Percentiles rank a stretch among this genome's conserved stretches.
Conservation (phyloP, 2,329 filamentous ascomycete species). For the Thelonectria rubi region DNA sequence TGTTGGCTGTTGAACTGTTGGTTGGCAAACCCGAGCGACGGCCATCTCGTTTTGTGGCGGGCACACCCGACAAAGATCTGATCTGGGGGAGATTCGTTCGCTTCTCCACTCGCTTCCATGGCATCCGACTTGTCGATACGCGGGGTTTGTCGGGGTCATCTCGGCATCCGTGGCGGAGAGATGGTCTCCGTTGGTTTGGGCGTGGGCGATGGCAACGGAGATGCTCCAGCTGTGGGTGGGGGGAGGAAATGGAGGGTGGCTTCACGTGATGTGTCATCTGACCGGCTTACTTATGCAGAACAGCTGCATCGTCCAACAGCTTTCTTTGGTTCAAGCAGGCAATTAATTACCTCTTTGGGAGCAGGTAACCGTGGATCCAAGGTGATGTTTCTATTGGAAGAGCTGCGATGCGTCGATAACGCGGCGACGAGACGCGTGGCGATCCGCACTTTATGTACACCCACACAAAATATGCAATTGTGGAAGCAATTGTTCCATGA, state of each 20-base stretch:
- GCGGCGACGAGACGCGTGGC: too few relatives aligned
- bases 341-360: too few relatives aligned
- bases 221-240: background rate
- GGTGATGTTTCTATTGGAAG: too few relatives aligned
- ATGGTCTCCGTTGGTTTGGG: background rate
- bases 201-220: background rate
- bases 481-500: too few relatives aligned
- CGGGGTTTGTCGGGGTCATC: background rate
- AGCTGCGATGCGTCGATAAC: too few relatives aligned
- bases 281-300: background rate
- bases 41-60: conserved; percentile 2
- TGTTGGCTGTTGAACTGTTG: background rate
- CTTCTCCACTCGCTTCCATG: conserved; percentile 15
- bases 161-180: background rate
- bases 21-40: background rate
- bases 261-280: conserved; percentile 11
- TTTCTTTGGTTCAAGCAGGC: too few relatives aligned
- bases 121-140: background rate
- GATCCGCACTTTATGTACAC: too few relatives aligned
- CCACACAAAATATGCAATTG: too few relatives aligned
- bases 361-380: too few relatives aligned
- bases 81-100: background rate
- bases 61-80: background rate
- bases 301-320: too few relatives aligned
- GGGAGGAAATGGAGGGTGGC: too few relatives aligned